These are phyloP conservation scores for Plectosphaerella sp. DNA, from an alignment of 2,329 filamentous ascomycete genomes.

Conservation along the genomic window DNA sequence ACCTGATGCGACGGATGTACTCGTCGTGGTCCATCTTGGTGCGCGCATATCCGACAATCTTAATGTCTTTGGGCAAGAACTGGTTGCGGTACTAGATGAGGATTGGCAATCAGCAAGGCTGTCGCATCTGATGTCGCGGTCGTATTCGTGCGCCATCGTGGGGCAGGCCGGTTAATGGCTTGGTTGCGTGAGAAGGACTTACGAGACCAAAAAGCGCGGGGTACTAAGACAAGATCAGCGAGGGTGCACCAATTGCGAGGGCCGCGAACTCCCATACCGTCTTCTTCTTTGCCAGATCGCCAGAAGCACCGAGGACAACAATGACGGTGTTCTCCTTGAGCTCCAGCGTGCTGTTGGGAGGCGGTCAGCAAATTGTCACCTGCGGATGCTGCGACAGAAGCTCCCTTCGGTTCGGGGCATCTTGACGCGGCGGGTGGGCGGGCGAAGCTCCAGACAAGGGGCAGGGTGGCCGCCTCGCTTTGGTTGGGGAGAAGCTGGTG, in stretches of 20 bases:
- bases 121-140: not conserved
- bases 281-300: slow-evolving; percentile 99
- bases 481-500: slow-evolving; percentile 5
- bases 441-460: slow-evolving; percentile 1
- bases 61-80: slow-evolving; percentile 94
- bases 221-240: slow-evolving; percentile 56
- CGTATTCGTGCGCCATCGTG: too few relatives aligned
- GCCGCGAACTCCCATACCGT: slow-evolving; percentile 53
- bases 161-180: slow-evolving; percentile 1
- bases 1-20: slow-evolving; percentile 89
- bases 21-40: slow-evolving; percentile 99
- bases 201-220: slow-evolving; percentile 96
- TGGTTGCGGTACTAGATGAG: slow-evolving; percentile 84
- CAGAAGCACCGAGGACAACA: slow-evolving; percentile 92
- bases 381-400: not conserved
- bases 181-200: slow-evolving; percentile 40
- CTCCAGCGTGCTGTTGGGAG: slow-evolving; percentile 68
- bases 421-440: not conserved
- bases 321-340: slow-evolving; percentile 98
- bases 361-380: not conserved
- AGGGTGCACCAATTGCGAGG: slow-evolving; percentile 5
- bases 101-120: not conserved
- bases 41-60: slow-evolving; percentile 96
- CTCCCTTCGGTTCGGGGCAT: not conserved
- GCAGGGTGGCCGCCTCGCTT: too few relatives aligned